Evolutionary conservation across 495 filamentous ascomycete genomes (phyloP).

Genomic region (Penicillium canescens): DNA sequence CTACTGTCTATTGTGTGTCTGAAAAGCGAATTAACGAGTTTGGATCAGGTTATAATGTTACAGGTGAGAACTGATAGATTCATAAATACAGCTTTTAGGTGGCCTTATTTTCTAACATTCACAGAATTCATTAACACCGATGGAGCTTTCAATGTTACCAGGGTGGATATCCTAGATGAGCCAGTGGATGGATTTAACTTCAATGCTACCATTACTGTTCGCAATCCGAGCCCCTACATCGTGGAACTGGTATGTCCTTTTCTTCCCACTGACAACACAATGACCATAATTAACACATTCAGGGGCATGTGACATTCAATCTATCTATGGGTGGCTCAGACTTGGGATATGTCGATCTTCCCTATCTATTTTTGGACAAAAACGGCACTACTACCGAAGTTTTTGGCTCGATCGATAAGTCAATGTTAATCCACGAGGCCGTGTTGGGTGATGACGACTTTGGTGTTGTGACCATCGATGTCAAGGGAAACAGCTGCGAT

Average conservation of each 20-base stretch:
- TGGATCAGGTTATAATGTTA: conserved; percentile 24
- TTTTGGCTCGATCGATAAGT: conserved; percentile 20
- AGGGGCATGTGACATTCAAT: conserved; percentile 32
- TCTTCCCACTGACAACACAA: background rate
- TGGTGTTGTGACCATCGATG: conserved; percentile 24
- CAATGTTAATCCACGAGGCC: conserved; percentile 22
- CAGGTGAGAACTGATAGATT: conserved; percentile 12
- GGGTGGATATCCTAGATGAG: conserved; percentile 18
- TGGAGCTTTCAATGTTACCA: conserved; percentile 29
- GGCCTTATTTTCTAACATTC: background rate
- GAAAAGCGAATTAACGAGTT: background rate
- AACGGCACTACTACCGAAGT: conserved; percentile 12
- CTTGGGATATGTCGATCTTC: conserved; percentile 30
- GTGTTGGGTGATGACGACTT: conserved; percentile 12
- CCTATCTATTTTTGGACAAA: conserved; percentile 23
- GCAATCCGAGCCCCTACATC: conserved; percentile 23
- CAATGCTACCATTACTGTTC: conserved; percentile 29
- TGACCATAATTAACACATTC: background rate
- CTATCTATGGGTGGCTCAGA: conserved; percentile 22
- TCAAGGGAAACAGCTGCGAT: conserved; percentile 26
- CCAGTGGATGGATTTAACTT: conserved; percentile 30
- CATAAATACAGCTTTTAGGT: background rate
- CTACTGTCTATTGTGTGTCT: background rate
- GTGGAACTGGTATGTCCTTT: conserved; percentile 25
- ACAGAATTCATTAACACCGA: conserved; percentile 25